Evolutionary conservation across 2,329 filamentous ascomycete genomes (phyloP), one percentile per base, ranked within the genome.

Genomic region (Cladorrhinum sp.): DNA sequence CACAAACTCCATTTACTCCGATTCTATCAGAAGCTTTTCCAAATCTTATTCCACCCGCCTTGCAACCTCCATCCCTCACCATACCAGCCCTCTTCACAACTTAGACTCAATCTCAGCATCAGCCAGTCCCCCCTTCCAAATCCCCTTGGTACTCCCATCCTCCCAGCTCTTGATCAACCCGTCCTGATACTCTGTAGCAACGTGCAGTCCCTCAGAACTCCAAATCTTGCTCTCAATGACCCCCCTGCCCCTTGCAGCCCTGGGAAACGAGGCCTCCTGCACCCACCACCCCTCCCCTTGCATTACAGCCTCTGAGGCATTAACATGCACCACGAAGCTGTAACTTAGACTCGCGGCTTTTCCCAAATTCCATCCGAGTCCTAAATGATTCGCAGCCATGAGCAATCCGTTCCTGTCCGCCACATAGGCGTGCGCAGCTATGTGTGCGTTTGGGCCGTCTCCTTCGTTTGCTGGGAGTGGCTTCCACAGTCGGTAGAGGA

Each of bases 131-230:
- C 20, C 54, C 48, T 61, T 50, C 38, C 51, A 32, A 38, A 36
- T n/a, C 32, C 38, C 52, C 32, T 55, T 55, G 20, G 38, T 5
- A 45, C 50, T 59, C 45, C 49, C 23, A 10, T 57, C 60, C 54
- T 55, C 57, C 57, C 55, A 57, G n/a, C 62, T 59, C 60, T 64
- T 55, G 24, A 68, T 57, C 62, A 70, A 20, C 2, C 81, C 81
- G 62, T 85, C 82, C 64, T 85, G 82, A 60, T 81, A 83, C 50
- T 79, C 80, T 1, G 78, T 83, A 4, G 81, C 82, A 1, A 85
- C 77, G 64, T 84, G 82, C 22, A 77, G 73, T 2, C 82, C 81
- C 2, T 70, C 65, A 0, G 82, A 81, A 61, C 81, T 84, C 82
- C 82, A 85, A 29, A 82, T 78, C 71, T 79, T 79, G 57, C 74